Conservation (phyloP, 2,329 filamentous ascomycete species). For the Zymoseptoria brevis region DNA sequence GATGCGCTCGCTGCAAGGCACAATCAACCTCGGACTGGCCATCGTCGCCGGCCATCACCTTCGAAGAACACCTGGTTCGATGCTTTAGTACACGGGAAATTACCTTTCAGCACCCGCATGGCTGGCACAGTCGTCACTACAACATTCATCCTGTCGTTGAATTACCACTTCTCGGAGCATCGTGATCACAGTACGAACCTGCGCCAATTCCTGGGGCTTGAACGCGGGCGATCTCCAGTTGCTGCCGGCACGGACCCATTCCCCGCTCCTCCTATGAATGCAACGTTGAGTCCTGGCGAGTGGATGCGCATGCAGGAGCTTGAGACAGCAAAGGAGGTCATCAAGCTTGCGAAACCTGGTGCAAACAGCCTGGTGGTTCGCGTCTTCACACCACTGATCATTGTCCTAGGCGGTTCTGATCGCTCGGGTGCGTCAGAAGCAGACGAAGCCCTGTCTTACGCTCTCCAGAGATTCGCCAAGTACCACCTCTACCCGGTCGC, state of each 20-base stretch:
- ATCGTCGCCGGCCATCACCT: constrained; percentile 18
- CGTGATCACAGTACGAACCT: constrained; percentile 34
- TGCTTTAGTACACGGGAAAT: constrained; percentile 54
- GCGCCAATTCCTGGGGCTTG: constrained; percentile 25
- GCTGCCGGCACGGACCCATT: constrained; percentile 23
- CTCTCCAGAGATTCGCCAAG: constrained; percentile 40
- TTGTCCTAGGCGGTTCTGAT: constrained; percentile 62
- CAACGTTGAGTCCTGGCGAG: constrained; percentile 65
- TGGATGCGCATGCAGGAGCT: constrained; percentile 74
- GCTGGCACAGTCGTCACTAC: constrained; percentile 67
- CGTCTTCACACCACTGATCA: constrained; percentile 66
- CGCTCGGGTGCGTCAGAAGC: constrained; percentile 45
- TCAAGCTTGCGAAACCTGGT: constrained; percentile 64
- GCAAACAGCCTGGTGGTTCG: constrained; percentile 64
- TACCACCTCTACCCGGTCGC: constrained; percentile 64
- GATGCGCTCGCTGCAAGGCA: constrained; percentile 52
- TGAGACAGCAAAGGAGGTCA: constrained; percentile 67
- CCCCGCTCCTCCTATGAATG: constrained; percentile 55
- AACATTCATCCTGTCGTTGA: constrained; percentile 63
- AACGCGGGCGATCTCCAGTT: constrained; percentile 14
- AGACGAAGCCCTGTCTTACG: constrained; percentile 47
- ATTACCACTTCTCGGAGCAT: constrained; percentile 69
- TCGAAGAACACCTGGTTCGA: constrained; percentile 50
- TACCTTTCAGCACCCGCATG: constrained; percentile 63
- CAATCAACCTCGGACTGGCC: constrained; percentile 14